Evolutionary conservation across 2,329 filamentous ascomycete species (phyloP).

Genomic region (Aspergillus persii): DNA sequence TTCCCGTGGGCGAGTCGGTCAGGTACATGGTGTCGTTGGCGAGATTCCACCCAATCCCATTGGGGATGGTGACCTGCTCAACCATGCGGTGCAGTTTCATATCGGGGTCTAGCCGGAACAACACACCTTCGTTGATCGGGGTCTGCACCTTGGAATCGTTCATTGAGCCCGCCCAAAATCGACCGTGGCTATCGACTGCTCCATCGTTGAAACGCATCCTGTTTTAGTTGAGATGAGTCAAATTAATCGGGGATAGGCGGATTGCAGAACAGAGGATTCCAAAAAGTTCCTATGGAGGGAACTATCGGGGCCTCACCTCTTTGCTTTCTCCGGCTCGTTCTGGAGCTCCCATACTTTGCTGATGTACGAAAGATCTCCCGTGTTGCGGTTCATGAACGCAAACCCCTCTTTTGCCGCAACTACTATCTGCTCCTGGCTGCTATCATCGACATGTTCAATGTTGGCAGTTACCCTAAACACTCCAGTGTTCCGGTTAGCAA

Average conservation of each 20-base stretch:
- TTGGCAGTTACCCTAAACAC: conserved; percentile 69
- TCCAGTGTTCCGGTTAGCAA: too few relatives aligned
- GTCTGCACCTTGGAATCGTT: conserved; percentile 70
- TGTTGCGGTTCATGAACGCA: conserved; percentile 69
- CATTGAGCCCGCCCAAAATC: conserved; percentile 86
- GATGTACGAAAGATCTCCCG: conserved; percentile 56
- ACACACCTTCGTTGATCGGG: conserved; percentile 56
- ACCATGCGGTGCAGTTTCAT: conserved; percentile 60
- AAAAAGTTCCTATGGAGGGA: conserved; percentile 2
- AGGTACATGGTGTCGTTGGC: conserved; percentile 75
- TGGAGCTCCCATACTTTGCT: conserved; percentile 55
- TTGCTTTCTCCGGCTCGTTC: conserved; percentile 47
- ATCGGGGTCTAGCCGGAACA: conserved; percentile 69
- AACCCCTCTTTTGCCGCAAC: conserved; percentile 79
- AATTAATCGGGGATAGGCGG: background rate
- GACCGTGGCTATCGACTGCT: conserved; percentile 72
- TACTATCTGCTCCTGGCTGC: conserved; percentile 62
- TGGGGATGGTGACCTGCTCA: conserved; percentile 71
- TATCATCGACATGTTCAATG: conserved; percentile 59
- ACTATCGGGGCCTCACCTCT: conserved; percentile 36
- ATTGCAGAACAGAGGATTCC: background rate
- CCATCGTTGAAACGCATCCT: conserved; percentile 73
- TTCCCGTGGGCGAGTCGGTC: conserved; percentile 70
- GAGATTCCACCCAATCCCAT: conserved; percentile 77
- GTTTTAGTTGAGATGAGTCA: conserved; percentile 14